A percentile compares a stretch with the other conserved stretches of the same genome.
Evolutionary conservation across 345 rosid species (phyloP).

Genomic region (Camelina sativa): DNA sequence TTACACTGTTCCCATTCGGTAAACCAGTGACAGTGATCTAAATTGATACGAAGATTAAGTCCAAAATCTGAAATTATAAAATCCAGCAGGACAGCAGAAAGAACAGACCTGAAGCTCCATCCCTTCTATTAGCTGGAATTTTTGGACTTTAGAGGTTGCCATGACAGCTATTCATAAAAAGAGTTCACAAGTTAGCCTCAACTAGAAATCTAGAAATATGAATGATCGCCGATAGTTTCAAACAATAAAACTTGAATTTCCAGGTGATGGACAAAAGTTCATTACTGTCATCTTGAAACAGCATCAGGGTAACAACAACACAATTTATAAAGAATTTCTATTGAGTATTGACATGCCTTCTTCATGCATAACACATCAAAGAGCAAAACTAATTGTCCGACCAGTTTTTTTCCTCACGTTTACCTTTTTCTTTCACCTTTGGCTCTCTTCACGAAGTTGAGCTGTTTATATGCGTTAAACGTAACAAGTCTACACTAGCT

Average conservation of each 20-base stretch:
- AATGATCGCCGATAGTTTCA: slow-evolving; percentile 5
- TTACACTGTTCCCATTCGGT: slow-evolving; percentile 52
- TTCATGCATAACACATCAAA: slow-evolving; percentile 13
- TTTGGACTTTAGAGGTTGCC: slow-evolving; percentile 54
- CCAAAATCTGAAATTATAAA: slow-evolving; percentile 12
- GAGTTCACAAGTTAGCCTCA: slow-evolving; percentile 19
- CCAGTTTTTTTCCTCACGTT: background rate
- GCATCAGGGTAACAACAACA: slow-evolving; percentile 5
- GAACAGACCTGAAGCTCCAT: slow-evolving; percentile 63
- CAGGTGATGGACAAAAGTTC: slow-evolving; percentile 6
- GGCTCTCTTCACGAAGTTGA: slow-evolving; percentile 22
- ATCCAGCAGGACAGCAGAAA: slow-evolving; percentile 20
- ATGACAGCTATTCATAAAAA: slow-evolving; percentile 43
- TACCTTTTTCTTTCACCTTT: slow-evolving; percentile 13
- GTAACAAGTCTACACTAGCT: slow-evolving; percentile 7
- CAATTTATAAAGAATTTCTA: background rate
- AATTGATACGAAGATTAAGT: slow-evolving; percentile 5
- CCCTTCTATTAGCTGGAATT: slow-evolving; percentile 63
- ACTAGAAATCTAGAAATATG: slow-evolving; percentile 2
- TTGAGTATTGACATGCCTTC: slow-evolving; percentile 1
- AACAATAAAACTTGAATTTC: slow-evolving; percentile 1
- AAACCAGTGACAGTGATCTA: slow-evolving; percentile 57
- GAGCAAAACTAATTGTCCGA: background rate
- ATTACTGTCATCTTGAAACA: slow-evolving; percentile 6
- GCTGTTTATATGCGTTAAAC: slow-evolving; percentile 8